These are phyloP conservation scores for Verticillium albo-atrum DNA, from an alignment of 2,329 filamentous ascomycete genomes.

Conservation along the genomic window DNA sequence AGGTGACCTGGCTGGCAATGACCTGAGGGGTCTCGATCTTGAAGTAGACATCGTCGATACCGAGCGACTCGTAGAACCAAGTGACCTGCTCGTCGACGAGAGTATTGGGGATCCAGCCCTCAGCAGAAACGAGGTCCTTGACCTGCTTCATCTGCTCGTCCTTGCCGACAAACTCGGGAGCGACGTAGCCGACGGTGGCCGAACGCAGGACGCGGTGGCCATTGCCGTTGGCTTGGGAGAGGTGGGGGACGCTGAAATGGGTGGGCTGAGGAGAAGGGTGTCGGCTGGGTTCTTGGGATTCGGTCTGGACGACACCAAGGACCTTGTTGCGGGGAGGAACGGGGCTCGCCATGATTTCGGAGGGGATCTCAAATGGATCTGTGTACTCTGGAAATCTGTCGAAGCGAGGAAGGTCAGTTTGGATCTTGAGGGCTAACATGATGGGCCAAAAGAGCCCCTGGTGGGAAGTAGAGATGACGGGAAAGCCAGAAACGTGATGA, in stretches of 20 bases:
- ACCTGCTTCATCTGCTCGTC: conserved; percentile 85
- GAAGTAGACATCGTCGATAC: conserved; percentile 99
- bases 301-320: conserved; percentile 34
- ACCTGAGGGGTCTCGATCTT: conserved; percentile 80
- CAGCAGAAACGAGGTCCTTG: conserved; percentile 72
- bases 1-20: conserved; percentile 91
- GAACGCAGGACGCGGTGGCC: conserved; percentile 76
- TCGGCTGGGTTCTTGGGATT: conserved; percentile 42
- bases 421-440: conserved; percentile 31
- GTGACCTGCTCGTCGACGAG: conserved; percentile 81
- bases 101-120: conserved; percentile 79
- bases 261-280: conserved; percentile 85
- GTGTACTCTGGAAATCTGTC: conserved; percentile 42
- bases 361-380: conserved; percentile 30
- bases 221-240: conserved; percentile 46
- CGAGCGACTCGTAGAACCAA: conserved; percentile 98
- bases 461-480: not conserved
- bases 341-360: conserved; percentile 25
- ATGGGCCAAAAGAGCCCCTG: conserved; percentile 9
- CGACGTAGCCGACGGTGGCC: conserved; percentile 88
- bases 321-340: conserved; percentile 32
- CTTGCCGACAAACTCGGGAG: conserved; percentile 91
- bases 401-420: conserved; percentile 33
- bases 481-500: not conserved
- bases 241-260: conserved; percentile 69